These are phyloP conservation scores for Coffea eugenioides DNA, from an alignment of 257 asterid genomes.

Conservation along the genomic window DNA sequence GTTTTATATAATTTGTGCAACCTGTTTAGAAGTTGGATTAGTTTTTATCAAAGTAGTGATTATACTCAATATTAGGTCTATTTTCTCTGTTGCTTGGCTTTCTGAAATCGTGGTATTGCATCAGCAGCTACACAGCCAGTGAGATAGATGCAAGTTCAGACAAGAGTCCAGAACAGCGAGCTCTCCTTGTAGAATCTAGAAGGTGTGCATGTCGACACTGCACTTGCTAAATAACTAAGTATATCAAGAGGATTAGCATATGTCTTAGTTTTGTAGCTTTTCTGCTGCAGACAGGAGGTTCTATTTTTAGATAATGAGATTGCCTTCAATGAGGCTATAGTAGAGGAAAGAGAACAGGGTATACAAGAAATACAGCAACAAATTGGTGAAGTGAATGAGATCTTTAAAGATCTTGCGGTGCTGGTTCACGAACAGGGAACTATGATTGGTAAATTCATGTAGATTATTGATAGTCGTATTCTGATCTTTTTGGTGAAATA, in stretches of 20 bases:
- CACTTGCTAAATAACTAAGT: too few species aligned
- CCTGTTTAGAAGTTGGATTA: neutral
- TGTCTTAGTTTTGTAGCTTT: conserved; percentile 19
- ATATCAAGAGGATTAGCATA: neutral
- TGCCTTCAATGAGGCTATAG: conserved; percentile 82
- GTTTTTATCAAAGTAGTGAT: neutral
- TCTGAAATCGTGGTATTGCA: conserved; percentile 6
- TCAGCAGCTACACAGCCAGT: conserved; percentile 58
- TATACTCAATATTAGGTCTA: conserved; percentile 8
- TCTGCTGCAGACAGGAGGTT: conserved; percentile 70
- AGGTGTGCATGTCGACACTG: conserved; percentile 39
- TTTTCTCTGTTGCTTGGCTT: conserved; percentile 13
- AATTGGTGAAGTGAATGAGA: conserved; percentile 93
- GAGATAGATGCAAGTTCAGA: conserved; percentile 51
- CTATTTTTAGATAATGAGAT: conserved; percentile 83
- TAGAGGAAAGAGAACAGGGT: conserved; percentile 95
- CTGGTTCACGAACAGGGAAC: conserved; percentile 94
- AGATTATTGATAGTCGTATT: conserved; percentile 6
- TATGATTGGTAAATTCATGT: conserved; percentile 62
- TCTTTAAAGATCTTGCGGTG: conserved; percentile 90
- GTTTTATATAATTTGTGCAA: neutral
- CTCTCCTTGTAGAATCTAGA: conserved; percentile 67
- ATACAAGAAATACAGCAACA: conserved; percentile 91
- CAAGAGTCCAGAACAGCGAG: conserved; percentile 56
- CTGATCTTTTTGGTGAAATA: neutral